These are phyloP conservation scores for Daldinia childiae DNA, from an alignment of 495 filamentous ascomycete species.

Conservation along the genomic window DNA sequence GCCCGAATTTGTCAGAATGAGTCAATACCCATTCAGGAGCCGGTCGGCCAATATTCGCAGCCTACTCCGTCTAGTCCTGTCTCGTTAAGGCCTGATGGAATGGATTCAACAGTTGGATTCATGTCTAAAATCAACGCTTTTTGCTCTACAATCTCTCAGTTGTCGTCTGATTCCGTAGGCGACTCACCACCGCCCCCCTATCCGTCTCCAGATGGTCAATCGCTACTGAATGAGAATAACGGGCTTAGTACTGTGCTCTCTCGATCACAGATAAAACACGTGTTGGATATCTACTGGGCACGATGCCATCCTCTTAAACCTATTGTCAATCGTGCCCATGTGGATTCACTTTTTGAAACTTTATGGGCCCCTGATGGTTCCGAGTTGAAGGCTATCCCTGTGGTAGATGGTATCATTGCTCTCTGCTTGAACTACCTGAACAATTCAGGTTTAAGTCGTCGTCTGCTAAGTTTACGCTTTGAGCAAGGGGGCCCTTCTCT, in stretches of 20 bases:
- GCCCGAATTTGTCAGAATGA: conserved; percentile 1
- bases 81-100: conserved; percentile 23
- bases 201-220: conserved; percentile 28
- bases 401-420: conserved; percentile 43
- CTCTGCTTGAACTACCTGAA: conserved; percentile 42
- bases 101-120: conserved; percentile 47
- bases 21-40: not conserved
- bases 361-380: conserved; percentile 11
- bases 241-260: conserved; percentile 35
- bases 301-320: conserved; percentile 36
- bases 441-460: conserved; percentile 40
- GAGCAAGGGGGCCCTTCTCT: conserved; percentile 38
- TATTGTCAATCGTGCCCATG: conserved; percentile 27
- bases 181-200: conserved; percentile 31
- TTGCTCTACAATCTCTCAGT: conserved; percentile 44
- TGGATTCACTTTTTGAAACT: conserved; percentile 21
- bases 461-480: conserved; percentile 43
- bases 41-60: not conserved
- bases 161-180: conserved; percentile 26
- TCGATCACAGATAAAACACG: conserved; percentile 25
- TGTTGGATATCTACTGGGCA: conserved; percentile 44
- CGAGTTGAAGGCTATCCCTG: conserved; percentile 19
- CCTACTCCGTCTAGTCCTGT: conserved; percentile 16
- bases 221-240: conserved; percentile 10
- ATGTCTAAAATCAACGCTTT: conserved; percentile 47